Conservation (phyloP, 2,329 filamentous ascomycete species). For the Colletotrichum falcatum region DNA sequence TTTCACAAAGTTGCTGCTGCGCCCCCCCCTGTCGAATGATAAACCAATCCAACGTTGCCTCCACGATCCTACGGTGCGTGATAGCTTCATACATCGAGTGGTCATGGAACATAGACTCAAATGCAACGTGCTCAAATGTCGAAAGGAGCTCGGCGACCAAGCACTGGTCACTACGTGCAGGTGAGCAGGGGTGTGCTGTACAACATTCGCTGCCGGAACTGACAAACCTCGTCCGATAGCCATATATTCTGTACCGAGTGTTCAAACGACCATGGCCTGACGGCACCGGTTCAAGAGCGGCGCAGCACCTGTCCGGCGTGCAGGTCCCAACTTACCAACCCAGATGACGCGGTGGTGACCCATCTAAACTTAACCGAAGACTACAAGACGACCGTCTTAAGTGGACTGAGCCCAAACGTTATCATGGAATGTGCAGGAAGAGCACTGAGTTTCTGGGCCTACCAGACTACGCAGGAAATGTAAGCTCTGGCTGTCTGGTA, state of each 20-base stretch:
- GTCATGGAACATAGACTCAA: conserved; percentile 79
- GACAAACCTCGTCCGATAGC: conserved; percentile 29
- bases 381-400: conserved; percentile 88
- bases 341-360: conserved; percentile 79
- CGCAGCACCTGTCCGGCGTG: conserved; percentile 80
- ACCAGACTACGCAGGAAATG: conserved; percentile 89
- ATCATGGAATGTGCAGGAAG: conserved; percentile 90
- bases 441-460: conserved; percentile 86
- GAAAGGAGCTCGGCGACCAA: conserved; percentile 73
- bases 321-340: conserved; percentile 72
- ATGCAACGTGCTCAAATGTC: conserved; percentile 86
- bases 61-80: not conserved
- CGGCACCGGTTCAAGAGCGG: conserved; percentile 62
- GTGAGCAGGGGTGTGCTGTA: conserved; percentile 53
- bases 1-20: no score
- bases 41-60: no score
- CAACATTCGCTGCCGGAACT: not conserved
- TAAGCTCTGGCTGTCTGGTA: conserved; percentile 52
- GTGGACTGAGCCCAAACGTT: conserved; percentile 81
- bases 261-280: conserved; percentile 73
- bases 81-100: no score
- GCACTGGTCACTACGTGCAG: conserved; percentile 93
- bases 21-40: not conserved
- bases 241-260: conserved; percentile 89
- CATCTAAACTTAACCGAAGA: conserved; percentile 85